Evolutionary conservation across 345 rosid genomes (phyloP), one percentile per base, ranked within the genome.

Genomic region (Geranium rotundifolium): DNA sequence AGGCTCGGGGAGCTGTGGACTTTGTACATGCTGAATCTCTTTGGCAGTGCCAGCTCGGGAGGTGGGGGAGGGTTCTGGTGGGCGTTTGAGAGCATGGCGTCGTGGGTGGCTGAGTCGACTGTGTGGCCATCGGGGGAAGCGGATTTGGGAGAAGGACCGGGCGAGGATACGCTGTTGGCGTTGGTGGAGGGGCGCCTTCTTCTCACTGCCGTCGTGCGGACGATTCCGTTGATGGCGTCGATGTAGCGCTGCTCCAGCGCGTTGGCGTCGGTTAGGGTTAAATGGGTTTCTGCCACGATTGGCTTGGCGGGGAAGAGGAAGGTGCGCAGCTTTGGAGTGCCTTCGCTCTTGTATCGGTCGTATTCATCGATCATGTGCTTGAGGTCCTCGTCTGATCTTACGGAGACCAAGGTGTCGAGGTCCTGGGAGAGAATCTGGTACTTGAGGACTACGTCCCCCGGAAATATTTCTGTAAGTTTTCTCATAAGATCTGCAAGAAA

Each of bases 321-420:
- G 3, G 87, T 73, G 27, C 92, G 79, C 8, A 88, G 79, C 73
- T 78, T 83, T 0, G 90, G 77, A 27, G 73, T 71, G 19, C 86
- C 79, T 75, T 68, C 77, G 12, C 54, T 75, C 50, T 75, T 84
- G 19, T 83, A 87, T 19, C 86, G 90, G 49, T 75, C 71, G 56
- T 77, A 69, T 60, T 93, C 96, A 0, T 93, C 95, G 14, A 93
- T 37, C 97, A 93, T 88, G 70, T 84, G 91, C 73, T 77, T 82
- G 13, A 90, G 72, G 79, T 90, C 99, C 72, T 93, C 95, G 17
- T 85, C 85, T 0, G 83, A 78, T 67, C 73, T 78, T 0, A 93
- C 90, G 0, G 95, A 79, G 37, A 93, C 90, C 69, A 93, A 72
- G 2, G 87, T 77, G 58, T 93, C 99, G 34, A 93, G 83, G 71